These are phyloP conservation scores for Extremus antarcticus DNA, from an alignment of 495 filamentous ascomycete genomes.

Conservation along the genomic window DNA sequence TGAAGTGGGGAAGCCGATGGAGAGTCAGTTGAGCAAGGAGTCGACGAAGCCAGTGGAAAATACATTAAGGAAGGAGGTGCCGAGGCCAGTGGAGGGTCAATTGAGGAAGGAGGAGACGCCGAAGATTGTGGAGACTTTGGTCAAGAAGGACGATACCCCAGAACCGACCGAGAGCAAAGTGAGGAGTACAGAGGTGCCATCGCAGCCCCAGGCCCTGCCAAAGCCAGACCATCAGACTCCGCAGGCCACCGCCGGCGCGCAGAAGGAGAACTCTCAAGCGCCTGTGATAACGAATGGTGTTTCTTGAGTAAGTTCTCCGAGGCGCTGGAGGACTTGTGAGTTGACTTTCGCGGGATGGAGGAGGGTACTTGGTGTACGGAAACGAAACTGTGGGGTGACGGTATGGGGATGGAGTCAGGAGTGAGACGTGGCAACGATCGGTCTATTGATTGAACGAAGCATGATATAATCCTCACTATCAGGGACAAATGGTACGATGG, in stretches of 20 bases:
- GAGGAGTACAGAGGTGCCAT: background rate
- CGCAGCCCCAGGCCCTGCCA: no score
- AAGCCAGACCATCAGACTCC: background rate
- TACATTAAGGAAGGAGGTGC: background rate
- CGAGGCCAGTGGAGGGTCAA: background rate
- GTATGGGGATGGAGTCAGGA: no score
- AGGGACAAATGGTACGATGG: no score
- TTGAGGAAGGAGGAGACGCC: background rate
- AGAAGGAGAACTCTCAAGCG: slow-evolving; percentile 14
- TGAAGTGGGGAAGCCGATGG: slow-evolving; percentile 9
- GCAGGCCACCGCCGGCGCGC: background rate
- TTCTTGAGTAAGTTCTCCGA: slow-evolving; percentile 19
- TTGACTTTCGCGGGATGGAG: background rate
- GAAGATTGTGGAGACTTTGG: background rate
- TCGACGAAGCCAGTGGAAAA: background rate
- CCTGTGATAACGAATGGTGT: slow-evolving; percentile 4
- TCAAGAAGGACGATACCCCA: background rate
- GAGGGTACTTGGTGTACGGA: background rate
- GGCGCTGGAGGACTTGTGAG: slow-evolving; percentile 12
- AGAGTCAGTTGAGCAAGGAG: slow-evolving; percentile 8
- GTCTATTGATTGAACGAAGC: no score
- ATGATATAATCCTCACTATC: no score
- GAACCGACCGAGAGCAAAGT: background rate
- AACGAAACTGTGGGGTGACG: no score
- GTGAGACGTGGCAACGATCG: no score